Base-by-base conservation (phyloP, 2,329 filamentous ascomycete species). In the Penicillium sp. region DNA sequence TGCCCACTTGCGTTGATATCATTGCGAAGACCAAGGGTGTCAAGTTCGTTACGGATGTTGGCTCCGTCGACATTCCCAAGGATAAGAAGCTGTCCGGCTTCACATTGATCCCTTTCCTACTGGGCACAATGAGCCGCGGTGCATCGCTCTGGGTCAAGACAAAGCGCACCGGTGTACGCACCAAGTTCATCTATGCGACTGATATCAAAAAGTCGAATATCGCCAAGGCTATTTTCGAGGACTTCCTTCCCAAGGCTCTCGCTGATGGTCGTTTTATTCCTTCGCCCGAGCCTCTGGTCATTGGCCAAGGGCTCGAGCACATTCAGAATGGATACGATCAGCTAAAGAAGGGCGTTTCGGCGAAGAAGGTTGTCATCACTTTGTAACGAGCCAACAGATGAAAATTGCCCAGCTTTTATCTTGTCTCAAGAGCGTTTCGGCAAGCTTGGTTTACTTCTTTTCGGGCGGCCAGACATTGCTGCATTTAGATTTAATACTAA, bases 281-380 rank as follows among this genome's bases (percentile, higher is more conserved):
- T 2, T 71, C 71, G 14, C 77, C 78, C 0, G 68, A 74, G 42
- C 69, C 75, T 1, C 46, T 67, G 14, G 60, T 79, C n/a, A 66
- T 74, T 1, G 75, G 76, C 2, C 68, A 71, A 7, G 77, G 77
- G 1, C 60, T 80, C 14, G 73, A 74, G 51, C 69, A 64, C 33
- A 62, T 79, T 2, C 76, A 80, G 60, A 69, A 66, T 2, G 77
- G 68, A 1, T 56, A 79, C 40, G 70, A 77, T 59, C 48, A 66
- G 0, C 62, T 74, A 1, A 68, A 60, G 47, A 68, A 69, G 52
- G 75, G 76, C 4, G 72, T 79, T 3, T 77, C 75, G 16, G 76
- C 72, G 3, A 68, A 69, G 63, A 79, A 79, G 63, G 46, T 77
- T 23, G 74, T 79, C 16, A 69, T 77, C 16, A 58, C 47, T 3